These are phyloP conservation scores for Ceratocystis eucalypticola DNA, from an alignment of 2,329 filamentous ascomycete species.

Conservation along the genomic window DNA sequence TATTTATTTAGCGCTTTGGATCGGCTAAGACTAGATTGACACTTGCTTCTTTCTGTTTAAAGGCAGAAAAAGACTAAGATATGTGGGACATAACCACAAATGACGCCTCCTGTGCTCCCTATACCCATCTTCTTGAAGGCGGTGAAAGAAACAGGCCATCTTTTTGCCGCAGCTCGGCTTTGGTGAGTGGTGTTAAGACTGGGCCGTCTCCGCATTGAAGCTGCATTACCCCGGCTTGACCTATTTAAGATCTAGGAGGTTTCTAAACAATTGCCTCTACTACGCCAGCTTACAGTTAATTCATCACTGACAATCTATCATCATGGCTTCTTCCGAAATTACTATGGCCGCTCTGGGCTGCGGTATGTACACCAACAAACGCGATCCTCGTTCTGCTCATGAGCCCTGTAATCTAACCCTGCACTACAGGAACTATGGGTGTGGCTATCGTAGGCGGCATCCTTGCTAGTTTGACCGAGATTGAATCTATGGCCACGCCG, in stretches of 20 bases:
- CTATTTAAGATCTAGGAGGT: not conserved
- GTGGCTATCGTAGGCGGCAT: conserved; percentile 74
- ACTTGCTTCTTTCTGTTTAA: too few relatives aligned
- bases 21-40: conserved; percentile 9
- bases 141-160: conserved; percentile 11
- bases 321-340: conserved; percentile 31
- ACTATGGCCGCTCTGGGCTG: conserved; percentile 73
- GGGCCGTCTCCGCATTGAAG: conserved; percentile 17
- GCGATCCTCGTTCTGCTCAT: not conserved
- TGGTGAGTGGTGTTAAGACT: not conserved
- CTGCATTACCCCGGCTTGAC: not conserved
- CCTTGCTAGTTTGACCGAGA: conserved; percentile 50
- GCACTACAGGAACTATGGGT: conserved; percentile 58
- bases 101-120: not conserved
- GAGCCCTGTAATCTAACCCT: conserved; percentile 12
- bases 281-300: not conserved
- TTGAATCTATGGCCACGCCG: conserved; percentile 35
- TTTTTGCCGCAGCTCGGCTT: conserved; percentile 7
- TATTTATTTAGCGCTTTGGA: conserved; percentile 5
- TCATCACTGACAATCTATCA: not conserved
- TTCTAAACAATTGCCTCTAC: not conserved
- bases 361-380: conserved; percentile 34
- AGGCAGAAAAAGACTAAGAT: too few relatives aligned
- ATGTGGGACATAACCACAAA: not conserved
- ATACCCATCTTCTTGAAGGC: not conserved